Evolutionary conservation across 2,329 filamentous ascomycete genomes (phyloP), one percentile per base, ranked within the genome.

Genomic region (Aureobasidium sp.): DNA sequence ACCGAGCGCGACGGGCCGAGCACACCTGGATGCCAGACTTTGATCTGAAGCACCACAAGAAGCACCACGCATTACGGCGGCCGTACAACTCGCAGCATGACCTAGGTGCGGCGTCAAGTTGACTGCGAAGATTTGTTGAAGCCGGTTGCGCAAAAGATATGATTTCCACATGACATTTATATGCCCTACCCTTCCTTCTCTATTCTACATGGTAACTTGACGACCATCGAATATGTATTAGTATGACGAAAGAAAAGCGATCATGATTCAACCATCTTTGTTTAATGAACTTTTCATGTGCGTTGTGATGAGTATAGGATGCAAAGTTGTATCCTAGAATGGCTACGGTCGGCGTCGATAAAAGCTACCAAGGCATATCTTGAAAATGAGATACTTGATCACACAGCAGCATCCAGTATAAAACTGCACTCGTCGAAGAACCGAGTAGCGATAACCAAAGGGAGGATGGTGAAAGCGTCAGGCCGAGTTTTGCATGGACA

Each of bases 131-230:
- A 55, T 48, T 56, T 53, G 59, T 55, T 62, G 49, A 56, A 55
- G 60, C 60, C 51, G 60, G 51, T 47, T 34, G 57, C 45, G 45
- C 57, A 60, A 60, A 60, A 60, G 57, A 60, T 60, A 60, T 60
- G 57, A 60, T 51, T 60, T 60, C 41, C 48, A 60, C 57, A 60
- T 51, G 57, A 60, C 57, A 60, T 60, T 45, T 60, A 60, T 60
- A 60, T 51, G 57, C 45, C 57, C 57, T 42, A 36, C 57, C 45
- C 27, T 58, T 53, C 41, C 55, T 25, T 60, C 44, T 45, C 36
- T 60, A 42, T 49, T 60, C 31, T 48, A 41, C 53, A 61, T 48
- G 45, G 44, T 49, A 42, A 41, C 45, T 20, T 45, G 39, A 61
- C 48, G 59, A 61, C 59, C 36, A 52, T 61, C 8, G 47, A 55